phyloP scores from a whole-genome alignment of 495 filamentous ascomycete genomes.

The Parathielavia hyrcaniae region DNA sequence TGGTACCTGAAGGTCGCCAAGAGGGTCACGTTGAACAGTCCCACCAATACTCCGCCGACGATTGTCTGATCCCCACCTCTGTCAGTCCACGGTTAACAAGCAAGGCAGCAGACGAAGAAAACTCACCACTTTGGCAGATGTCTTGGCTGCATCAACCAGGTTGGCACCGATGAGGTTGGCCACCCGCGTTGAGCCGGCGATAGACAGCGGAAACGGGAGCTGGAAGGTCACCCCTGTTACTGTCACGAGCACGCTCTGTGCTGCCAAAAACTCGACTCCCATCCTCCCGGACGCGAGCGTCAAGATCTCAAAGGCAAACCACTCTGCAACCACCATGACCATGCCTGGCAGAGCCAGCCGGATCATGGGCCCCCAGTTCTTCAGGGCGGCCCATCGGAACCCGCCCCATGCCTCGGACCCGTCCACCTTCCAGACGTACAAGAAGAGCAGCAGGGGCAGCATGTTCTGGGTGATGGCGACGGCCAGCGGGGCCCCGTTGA shows the following conservation, averaged over 20 bases:
- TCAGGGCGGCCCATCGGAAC: constrained; percentile 61
- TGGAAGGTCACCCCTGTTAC: constrained; percentile 53
- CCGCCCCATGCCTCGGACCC: constrained; percentile 87
- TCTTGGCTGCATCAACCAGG: constrained; percentile 63
- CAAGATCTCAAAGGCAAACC: constrained; percentile 74
- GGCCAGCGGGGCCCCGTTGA: constrained; percentile 76
- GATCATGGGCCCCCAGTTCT: constrained; percentile 84
- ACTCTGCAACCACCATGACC: constrained; percentile 89
- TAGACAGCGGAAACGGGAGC: constrained; percentile 55
- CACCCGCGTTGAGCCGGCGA: constrained; percentile 57
- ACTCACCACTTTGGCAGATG: constrained; percentile 60
- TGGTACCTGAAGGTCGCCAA: constrained; percentile 57
- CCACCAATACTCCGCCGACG: constrained; percentile 58
- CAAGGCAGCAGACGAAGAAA: background rate
- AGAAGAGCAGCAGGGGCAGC: constrained; percentile 64
- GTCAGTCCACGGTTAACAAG: background rate
- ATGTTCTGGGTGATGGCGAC: constrained; percentile 78
- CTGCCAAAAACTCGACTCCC: constrained; percentile 59
- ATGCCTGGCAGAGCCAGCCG: constrained; percentile 81
- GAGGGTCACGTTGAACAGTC: constrained; percentile 66
- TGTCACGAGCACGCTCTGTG: constrained; percentile 54
- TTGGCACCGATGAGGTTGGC: constrained; percentile 64
- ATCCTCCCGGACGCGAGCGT: constrained; percentile 67
- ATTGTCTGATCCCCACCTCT: constrained; percentile 42
- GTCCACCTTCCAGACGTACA: constrained; percentile 68